These are phyloP conservation scores for Ambispora gerdemannii DNA, from an alignment of 192 early-diverging fungal species.

Conservation along the genomic window DNA sequence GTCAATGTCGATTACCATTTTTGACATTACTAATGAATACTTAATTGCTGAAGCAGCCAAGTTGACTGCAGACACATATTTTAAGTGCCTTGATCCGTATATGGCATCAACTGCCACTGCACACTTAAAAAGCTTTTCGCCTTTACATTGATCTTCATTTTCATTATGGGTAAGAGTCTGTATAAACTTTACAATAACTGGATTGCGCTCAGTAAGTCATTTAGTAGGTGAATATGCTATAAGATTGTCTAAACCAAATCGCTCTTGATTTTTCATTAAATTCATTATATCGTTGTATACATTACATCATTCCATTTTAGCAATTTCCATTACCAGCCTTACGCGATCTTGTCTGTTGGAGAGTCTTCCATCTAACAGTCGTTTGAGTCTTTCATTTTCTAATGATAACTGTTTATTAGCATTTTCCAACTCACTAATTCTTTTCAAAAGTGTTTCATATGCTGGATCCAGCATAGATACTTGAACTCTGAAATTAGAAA, in stretches of 20 bases:
- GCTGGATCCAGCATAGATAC: not conserved
- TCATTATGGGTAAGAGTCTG: conserved; percentile 11
- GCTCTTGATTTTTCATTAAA: conserved; percentile 8
- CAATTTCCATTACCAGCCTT: not conserved
- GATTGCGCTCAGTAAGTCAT: conserved; percentile 8
- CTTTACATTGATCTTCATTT: conserved; percentile 2
- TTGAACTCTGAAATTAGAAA: conserved; percentile 4
- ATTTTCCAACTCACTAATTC: conserved; percentile 1
- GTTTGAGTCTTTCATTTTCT: conserved; percentile 7
- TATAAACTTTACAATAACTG: conserved; percentile 17
- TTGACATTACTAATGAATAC: conserved; percentile 2
- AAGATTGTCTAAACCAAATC: conserved; percentile 19
- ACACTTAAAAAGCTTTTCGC: conserved; percentile 24
- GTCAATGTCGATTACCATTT: conserved; percentile 16
- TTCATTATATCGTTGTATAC: conserved; percentile 7
- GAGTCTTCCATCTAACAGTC: conserved; percentile 1
- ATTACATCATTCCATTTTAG: conserved; percentile 14
- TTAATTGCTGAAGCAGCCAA: conserved; percentile 13
- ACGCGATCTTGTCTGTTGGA: conserved; percentile 7
- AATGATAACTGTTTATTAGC: not conserved
- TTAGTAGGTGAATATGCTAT: conserved; percentile 14
- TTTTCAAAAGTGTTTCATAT: conserved; percentile 3
- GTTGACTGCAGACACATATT: conserved; percentile 22
- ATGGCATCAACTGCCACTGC: conserved; percentile 7
- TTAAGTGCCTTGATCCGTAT: conserved; percentile 17